Percentiles rank a stretch among this genome's conserved stretches.
Evolutionary conservation across 2,329 filamentous ascomycete species (phyloP).

Genomic region (Fusarium luffae): DNA sequence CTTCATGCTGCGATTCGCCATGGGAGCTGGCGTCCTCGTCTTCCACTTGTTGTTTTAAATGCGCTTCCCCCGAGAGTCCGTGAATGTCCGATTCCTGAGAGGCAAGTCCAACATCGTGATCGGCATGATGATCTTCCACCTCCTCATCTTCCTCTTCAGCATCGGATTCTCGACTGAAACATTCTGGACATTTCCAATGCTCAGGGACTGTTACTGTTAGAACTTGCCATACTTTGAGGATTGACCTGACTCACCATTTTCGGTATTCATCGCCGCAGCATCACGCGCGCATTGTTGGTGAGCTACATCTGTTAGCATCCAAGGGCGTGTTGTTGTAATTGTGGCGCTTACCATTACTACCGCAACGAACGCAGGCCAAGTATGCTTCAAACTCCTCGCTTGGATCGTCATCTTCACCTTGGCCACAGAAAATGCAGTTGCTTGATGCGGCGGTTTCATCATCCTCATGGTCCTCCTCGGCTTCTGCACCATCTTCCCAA

Average conservation of each 20-base stretch:
- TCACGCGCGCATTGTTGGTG: conserved; percentile 90
- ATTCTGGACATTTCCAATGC: conserved; percentile 65
- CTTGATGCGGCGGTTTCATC: conserved; percentile 63
- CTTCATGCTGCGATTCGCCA: conserved; percentile 21
- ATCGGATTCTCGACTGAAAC: conserved; percentile 51
- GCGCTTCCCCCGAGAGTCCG: conserved; percentile 21
- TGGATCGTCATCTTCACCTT: conserved; percentile 85
- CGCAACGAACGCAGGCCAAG: conserved; percentile 80
- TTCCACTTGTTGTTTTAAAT: conserved; percentile 11
- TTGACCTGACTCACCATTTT: conserved; percentile 46
- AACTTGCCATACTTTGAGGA: background rate
- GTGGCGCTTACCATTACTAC: conserved; percentile 78
- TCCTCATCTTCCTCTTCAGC: conserved; percentile 49
- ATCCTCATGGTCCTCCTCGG: conserved; percentile 63
- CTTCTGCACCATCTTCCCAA: conserved; percentile 68
- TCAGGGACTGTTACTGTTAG: conserved; percentile 52
- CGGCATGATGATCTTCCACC: conserved; percentile 36
- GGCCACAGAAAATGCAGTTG: conserved; percentile 77
- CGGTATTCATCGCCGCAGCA: conserved; percentile 57
- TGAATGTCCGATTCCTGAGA: conserved; percentile 46
- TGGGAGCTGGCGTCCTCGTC: conserved; percentile 29
- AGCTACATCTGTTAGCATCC: conserved; percentile 68
- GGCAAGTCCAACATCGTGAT: conserved; percentile 35
- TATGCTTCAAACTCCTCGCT: conserved; percentile 84
- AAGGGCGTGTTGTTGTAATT: conserved; percentile 33